Conservation (phyloP, 192 early-diverging fungal species). For the Podila minutissima region DNA sequence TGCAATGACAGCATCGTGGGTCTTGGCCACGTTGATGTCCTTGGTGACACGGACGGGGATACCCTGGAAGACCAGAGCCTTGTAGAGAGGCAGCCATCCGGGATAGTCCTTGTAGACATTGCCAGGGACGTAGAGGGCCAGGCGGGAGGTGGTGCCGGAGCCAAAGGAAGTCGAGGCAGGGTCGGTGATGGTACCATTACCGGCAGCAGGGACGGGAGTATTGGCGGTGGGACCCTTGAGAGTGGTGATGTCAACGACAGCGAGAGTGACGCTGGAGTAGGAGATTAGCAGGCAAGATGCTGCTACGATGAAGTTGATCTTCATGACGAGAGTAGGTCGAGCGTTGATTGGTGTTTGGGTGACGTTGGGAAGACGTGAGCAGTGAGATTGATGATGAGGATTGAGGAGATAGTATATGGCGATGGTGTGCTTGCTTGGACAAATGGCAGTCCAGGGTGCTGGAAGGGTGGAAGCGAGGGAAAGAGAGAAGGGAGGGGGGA, state of each 20-base stretch:
- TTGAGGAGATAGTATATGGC: not conserved
- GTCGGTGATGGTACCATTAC: constrained; percentile 9
- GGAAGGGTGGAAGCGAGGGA: not conserved
- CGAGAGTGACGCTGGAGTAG: not conserved
- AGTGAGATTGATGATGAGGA: not conserved
- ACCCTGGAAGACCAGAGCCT: constrained; percentile 23
- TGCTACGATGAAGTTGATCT: not conserved
- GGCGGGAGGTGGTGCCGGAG: constrained; percentile 16
- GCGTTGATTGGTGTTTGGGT: not conserved
- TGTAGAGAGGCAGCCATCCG: constrained; percentile 24
- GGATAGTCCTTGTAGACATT: constrained; percentile 18
- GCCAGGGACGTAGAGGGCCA: constrained; percentile 17
- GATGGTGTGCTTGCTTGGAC: not conserved
- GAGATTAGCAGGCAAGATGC: not conserved
- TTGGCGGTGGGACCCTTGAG: constrained; percentile 12
- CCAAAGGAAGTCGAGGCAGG: constrained; percentile 7
- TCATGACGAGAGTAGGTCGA: not conserved
- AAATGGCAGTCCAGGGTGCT: not conserved
- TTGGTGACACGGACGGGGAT: constrained; percentile 16
- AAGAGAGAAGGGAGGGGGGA: not conserved
- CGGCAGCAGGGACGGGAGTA: constrained; percentile 4
- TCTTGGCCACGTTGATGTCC: constrained; percentile 21
- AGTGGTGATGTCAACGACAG: not conserved
- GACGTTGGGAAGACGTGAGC: not conserved
- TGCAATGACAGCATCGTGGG: constrained; percentile 7